These are phyloP conservation scores for Lagenaria siceraria DNA, from an alignment of 306 rosid species.

Conservation along the genomic window DNA sequence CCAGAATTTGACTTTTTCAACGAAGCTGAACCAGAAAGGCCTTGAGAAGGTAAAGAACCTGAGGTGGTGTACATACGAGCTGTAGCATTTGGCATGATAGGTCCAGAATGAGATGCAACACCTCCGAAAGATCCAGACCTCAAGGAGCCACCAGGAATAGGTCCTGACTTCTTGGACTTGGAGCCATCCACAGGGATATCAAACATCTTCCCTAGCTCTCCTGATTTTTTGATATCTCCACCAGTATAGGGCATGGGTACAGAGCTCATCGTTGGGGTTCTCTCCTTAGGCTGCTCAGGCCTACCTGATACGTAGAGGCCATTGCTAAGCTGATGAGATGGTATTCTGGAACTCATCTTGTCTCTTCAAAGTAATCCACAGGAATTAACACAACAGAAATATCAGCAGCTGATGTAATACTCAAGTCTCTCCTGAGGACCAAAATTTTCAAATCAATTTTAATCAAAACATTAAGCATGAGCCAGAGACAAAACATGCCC, in stretches of 20 bases:
- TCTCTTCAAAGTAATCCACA: slow-evolving; percentile 17
- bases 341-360: slow-evolving; percentile 95
- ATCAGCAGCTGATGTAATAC: not conserved
- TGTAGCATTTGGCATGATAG: slow-evolving; percentile 56
- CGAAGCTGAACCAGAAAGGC: slow-evolving; percentile 63
- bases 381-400: not conserved
- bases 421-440: slow-evolving; percentile 9
- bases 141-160: slow-evolving; percentile 50
- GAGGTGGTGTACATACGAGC: slow-evolving; percentile 65
- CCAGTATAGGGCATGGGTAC: slow-evolving; percentile 94
- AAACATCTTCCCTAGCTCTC: slow-evolving; percentile 97
- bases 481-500: not conserved
- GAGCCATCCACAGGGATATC: slow-evolving; percentile 86
- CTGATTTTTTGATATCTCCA: slow-evolving; percentile 88
- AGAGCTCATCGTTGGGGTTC: slow-evolving; percentile 87
- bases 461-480: not conserved
- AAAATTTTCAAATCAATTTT: not conserved
- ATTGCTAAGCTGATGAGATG: slow-evolving; percentile 98
- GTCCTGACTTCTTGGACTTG: slow-evolving; percentile 94
- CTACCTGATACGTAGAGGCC: slow-evolving; percentile 97
- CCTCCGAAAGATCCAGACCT: slow-evolving; percentile 97
- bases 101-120: slow-evolving; percentile 90
- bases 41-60: slow-evolving; percentile 57
- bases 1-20: slow-evolving; percentile 87
- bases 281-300: slow-evolving; percentile 98